Evolutionary conservation across 345 rosid species (phyloP).

Genomic region (Citrus australasica): DNA sequence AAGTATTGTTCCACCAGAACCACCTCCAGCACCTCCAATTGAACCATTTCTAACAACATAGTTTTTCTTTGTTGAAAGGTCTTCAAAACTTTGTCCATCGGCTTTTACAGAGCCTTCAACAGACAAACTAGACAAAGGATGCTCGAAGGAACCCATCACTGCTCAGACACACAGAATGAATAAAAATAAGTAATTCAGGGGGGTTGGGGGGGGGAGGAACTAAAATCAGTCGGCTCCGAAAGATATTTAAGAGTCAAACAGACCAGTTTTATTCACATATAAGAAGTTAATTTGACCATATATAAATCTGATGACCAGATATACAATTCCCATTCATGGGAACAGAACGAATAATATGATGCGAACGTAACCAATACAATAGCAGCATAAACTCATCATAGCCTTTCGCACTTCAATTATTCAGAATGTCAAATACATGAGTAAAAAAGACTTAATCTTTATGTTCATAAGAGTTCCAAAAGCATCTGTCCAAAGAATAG

Average conservation of each 20-base stretch:
- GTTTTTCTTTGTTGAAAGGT: constrained; percentile 25
- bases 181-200: neutral
- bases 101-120: constrained; percentile 71
- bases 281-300: neutral
- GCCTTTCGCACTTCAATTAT: neutral
- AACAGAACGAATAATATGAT: neutral
- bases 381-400: neutral
- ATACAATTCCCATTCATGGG: neutral
- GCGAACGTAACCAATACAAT: neutral
- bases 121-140: constrained; percentile 80
- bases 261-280: constrained; percentile 2
- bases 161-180: constrained; percentile 29
- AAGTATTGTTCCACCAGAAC: constrained; percentile 93
- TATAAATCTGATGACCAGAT: neutral
- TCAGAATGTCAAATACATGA: neutral
- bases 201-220: neutral
- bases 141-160: constrained; percentile 97
- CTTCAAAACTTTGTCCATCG: constrained; percentile 77
- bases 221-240: constrained; percentile 8
- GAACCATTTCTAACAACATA: constrained; percentile 23
- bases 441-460: neutral
- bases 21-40: constrained; percentile 76
- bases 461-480: neutral
- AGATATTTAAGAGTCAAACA: neutral
- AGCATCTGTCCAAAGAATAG: neutral